Evolutionary conservation across 2,329 filamentous ascomycete species (phyloP).

Genomic region (Paradendryphiella salina): DNA sequence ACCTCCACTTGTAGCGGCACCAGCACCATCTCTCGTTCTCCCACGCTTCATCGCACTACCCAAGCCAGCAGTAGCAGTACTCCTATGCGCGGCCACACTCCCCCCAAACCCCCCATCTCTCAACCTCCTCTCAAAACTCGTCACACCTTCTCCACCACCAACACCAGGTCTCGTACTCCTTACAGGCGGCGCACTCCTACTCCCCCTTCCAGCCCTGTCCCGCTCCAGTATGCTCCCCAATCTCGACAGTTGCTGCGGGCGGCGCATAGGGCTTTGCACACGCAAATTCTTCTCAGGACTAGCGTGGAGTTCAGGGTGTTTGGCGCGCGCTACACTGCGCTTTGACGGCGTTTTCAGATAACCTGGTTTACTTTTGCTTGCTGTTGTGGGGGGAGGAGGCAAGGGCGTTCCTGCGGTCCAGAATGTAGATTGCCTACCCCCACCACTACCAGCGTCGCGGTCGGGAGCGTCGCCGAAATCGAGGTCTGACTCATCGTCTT

Average conservation of each 20-base stretch:
- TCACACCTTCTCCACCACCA: slow-evolving; percentile 24
- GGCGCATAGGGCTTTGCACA: slow-evolving; percentile 6
- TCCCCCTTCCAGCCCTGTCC: slow-evolving; percentile 6
- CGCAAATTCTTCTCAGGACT: slow-evolving; percentile 34
- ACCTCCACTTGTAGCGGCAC: background rate
- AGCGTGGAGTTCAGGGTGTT: slow-evolving; percentile 32
- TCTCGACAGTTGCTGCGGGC: background rate
- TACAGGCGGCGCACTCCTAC: slow-evolving; percentile 40
- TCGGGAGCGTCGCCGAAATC: slow-evolving; percentile 11
- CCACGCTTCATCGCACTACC: too few species aligned
- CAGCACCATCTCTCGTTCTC: background rate
- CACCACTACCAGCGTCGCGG: too few species aligned
- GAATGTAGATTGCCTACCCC: slow-evolving; percentile 19
- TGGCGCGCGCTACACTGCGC: slow-evolving; percentile 42
- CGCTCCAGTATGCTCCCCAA: background rate
- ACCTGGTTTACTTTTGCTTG: slow-evolving; percentile 28
- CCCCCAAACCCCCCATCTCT: slow-evolving; percentile 36
- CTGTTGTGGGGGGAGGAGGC: slow-evolving; percentile 14
- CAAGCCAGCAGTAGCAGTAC: background rate
- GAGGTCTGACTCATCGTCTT: slow-evolving; percentile 21
- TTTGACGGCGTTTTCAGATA: slow-evolving; percentile 56
- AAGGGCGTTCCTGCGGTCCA: slow-evolving; percentile 34
- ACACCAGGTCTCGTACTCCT: slow-evolving; percentile 5
- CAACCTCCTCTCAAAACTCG: slow-evolving; percentile 40
- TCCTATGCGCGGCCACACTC: slow-evolving; percentile 11